A percentile compares a stretch with the other conserved stretches of the same genome.
Conservation (phyloP, 306 rosid species). For the Citrullus mucosospermus region DNA sequence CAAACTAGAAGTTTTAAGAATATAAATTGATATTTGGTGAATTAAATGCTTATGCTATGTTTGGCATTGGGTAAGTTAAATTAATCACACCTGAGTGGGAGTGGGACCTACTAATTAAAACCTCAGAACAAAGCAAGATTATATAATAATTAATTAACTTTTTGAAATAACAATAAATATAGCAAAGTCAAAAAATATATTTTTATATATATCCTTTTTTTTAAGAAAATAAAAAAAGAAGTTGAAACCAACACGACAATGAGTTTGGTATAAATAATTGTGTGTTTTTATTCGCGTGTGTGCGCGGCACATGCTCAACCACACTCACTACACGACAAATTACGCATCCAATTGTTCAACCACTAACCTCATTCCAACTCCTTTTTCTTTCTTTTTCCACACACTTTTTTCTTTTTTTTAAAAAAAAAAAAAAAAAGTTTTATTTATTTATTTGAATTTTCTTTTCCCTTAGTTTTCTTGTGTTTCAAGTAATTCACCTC, state of each 20-base stretch:
- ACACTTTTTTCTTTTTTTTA: no score
- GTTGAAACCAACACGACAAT: constrained; percentile 45
- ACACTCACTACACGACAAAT: constrained; percentile 22
- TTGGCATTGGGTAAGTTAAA: no score
- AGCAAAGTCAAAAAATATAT: neutral
- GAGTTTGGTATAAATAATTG: constrained; percentile 21
- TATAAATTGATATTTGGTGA: no score
- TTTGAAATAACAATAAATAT: neutral
- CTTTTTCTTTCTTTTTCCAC: neutral
- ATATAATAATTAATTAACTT: neutral
- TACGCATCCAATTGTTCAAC: constrained; percentile 36
- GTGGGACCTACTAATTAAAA: neutral
- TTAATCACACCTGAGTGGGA: no score
- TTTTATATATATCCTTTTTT: no score
- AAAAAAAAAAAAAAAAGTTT: no score
- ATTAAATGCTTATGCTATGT: no score
- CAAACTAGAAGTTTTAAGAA: no score
- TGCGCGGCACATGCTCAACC: constrained; percentile 62
- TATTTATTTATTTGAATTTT: no score
- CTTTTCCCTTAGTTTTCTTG: neutral
- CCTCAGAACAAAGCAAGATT: neutral
- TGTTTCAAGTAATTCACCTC: neutral
- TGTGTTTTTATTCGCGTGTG: constrained; percentile 7
- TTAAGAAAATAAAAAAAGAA: neutral
- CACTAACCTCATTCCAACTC: constrained; percentile 17